Conservation (phyloP, 2,329 filamentous ascomycete genomes). For the Pyrenochaeta sp. region DNA sequence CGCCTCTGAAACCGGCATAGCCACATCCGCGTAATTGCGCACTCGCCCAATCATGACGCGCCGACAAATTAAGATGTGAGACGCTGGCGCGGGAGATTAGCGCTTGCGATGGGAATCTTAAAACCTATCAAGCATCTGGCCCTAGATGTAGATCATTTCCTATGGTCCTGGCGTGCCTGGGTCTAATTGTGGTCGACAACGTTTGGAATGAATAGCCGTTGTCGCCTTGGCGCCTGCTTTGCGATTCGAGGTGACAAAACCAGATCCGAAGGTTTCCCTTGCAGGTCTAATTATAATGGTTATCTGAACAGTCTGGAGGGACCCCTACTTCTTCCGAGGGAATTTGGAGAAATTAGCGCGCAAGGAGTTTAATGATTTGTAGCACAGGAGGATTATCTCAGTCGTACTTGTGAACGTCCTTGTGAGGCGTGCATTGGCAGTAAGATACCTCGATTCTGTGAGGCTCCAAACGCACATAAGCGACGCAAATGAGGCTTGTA, state of each 20-base stretch:
- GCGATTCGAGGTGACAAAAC: not conserved
- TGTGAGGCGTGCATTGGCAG: too few species aligned
- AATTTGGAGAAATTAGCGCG: too few species aligned
- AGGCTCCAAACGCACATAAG: too few species aligned
- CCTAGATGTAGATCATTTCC: conserved; percentile 7
- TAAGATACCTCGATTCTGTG: too few species aligned
- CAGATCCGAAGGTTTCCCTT: not conserved
- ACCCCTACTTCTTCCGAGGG: too few species aligned
- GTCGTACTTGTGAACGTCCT: too few species aligned
- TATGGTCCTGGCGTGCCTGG: not conserved
- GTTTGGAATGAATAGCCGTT: not conserved
- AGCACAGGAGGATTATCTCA: too few species aligned
- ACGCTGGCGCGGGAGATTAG: conserved; percentile 38
- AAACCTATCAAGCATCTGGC: conserved; percentile 30
- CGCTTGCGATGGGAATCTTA: conserved; percentile 19
- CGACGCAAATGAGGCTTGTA: too few species aligned
- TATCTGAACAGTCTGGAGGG: not conserved
- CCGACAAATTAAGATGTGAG: conserved; percentile 25
- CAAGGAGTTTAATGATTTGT: too few species aligned
- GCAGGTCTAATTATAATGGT: not conserved
- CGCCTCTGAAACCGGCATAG: conserved; percentile 38
- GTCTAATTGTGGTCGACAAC: not conserved
- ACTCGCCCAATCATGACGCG: conserved; percentile 29
- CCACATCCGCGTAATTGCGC: conserved; percentile 23
- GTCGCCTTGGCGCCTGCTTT: not conserved